Percentiles rank a stretch among this genome's conserved stretches.
These are phyloP conservation scores for Pascua guehoae DNA, from an alignment of 1,284 basidiomycete genomes.

Conservation along the genomic window DNA sequence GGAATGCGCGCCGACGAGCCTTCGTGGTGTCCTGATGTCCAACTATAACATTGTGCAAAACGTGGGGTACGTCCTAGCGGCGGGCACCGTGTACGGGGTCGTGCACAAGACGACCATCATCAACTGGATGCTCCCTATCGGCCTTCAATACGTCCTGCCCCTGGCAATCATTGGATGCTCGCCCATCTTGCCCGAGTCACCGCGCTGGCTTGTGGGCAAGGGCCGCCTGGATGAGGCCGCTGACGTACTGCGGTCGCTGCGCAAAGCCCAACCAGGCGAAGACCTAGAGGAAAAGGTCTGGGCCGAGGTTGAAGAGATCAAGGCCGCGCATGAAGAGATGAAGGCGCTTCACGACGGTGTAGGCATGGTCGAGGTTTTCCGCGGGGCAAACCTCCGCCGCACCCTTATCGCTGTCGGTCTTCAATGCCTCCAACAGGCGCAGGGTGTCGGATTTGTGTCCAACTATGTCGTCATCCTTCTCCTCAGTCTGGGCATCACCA, in stretches of 20 bases:
- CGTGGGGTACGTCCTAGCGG: no score
- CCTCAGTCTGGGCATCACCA: constrained; percentile 32
- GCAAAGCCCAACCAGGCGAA: no score
- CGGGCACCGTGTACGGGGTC: no score
- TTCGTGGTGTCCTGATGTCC: constrained; percentile 3
- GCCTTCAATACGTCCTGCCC: constrained; percentile 3
- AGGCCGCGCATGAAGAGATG: constrained; percentile 6
- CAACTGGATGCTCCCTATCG: constrained; percentile 2
- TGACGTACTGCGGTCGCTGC: no score
- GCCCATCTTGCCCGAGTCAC: constrained; percentile 8
- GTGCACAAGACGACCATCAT: no score
- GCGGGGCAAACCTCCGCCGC: constrained; percentile 17
- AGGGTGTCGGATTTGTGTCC: constrained; percentile 4
- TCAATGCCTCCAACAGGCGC: constrained; percentile 8
- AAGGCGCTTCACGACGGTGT: constrained; percentile 11
- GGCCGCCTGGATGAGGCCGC: constrained; percentile 28
- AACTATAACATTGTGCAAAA: not conserved
- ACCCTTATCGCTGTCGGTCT: constrained; percentile 13
- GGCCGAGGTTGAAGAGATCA: no score
- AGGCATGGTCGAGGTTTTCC: constrained; percentile 15
- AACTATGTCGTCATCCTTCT: constrained; percentile 21
- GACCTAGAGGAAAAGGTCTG: no score
- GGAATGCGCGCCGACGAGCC: no score
- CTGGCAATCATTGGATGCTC: constrained; percentile 3
- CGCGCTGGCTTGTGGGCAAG: constrained; percentile 11